Conservation (phyloP, 2,329 filamentous ascomycete genomes). For the Clonostachys byssicola region DNA sequence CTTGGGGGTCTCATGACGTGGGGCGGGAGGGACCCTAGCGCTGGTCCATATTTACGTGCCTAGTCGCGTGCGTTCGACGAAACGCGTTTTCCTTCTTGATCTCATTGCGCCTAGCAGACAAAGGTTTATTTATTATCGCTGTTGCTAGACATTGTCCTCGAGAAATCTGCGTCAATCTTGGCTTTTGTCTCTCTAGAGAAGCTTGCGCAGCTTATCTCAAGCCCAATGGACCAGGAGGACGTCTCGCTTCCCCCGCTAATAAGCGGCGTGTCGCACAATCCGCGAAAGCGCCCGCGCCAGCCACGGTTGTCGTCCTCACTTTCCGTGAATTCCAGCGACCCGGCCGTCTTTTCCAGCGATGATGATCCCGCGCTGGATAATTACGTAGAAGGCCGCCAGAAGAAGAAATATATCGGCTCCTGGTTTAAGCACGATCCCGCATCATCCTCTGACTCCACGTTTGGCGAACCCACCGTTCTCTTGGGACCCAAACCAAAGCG, state of each 20-base stretch:
- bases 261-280: constrained; percentile 25
- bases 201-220: too few species aligned
- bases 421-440: constrained; percentile 64
- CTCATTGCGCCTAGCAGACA: too few species aligned
- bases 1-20: not conserved
- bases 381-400: constrained; percentile 50
- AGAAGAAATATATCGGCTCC: constrained; percentile 62
- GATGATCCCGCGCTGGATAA: constrained; percentile 65
- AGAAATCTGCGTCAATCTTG: too few species aligned
- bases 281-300: constrained; percentile 30
- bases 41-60: not conserved
- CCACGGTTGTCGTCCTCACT: constrained; percentile 14
- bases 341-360: constrained; percentile 67
- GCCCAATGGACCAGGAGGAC: too few species aligned
- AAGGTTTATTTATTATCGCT: too few species aligned
- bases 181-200: too few species aligned
- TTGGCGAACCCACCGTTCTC: constrained; percentile 25
- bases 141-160: too few species aligned
- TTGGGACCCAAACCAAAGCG: constrained; percentile 36
- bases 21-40: not conserved
- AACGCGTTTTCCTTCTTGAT: not conserved
- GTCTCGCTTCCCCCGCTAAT: too few species aligned
- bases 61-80: not conserved
- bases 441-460: constrained; percentile 43
- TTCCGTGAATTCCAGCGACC: constrained; percentile 60